These are phyloP conservation scores for Zygosaccharomyces gambellarensis DNA, from an alignment of 805 yeast genomes.

Conservation along the genomic window DNA sequence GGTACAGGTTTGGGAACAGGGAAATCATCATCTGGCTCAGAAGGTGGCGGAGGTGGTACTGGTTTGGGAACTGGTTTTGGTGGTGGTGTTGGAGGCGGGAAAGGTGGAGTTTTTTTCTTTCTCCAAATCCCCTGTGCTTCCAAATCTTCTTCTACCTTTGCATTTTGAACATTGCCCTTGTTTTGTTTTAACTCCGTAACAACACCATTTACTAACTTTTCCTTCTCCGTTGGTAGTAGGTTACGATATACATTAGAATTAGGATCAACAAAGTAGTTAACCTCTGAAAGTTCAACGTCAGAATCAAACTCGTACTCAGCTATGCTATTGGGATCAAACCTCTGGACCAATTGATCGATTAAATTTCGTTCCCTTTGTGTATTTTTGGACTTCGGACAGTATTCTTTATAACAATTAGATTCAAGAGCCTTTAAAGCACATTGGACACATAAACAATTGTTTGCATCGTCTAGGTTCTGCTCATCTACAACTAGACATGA, in stretches of 20 bases:
- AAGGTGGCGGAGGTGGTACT: background rate
- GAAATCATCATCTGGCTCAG: background rate
- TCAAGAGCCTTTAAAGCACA: conserved; percentile 16
- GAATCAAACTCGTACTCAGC: conserved; percentile 1
- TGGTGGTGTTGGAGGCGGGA: background rate
- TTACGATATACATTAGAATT: conserved; percentile 8
- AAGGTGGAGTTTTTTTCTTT: background rate
- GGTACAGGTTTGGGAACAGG: conserved; percentile 1
- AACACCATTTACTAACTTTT: conserved; percentile 3
- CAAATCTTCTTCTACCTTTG: background rate
- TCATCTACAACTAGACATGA: conserved; percentile 14
- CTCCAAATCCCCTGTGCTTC: background rate
- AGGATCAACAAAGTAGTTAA: conserved; percentile 7
- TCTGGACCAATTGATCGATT: conserved; percentile 4
- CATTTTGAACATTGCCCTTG: background rate
- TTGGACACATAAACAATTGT: conserved; percentile 23
- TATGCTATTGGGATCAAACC: background rate
- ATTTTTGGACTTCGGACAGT: conserved; percentile 8
- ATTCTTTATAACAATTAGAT: conserved; percentile 13
- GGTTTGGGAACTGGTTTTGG: background rate
- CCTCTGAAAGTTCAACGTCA: background rate
- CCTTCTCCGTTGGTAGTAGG: conserved; percentile 12
- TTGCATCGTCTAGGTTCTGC: conserved; percentile 10
- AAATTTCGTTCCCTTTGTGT: background rate
- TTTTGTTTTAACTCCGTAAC: background rate